Evolutionary conservation across 441 rosid species (phyloP).

Genomic region (Kokia cookei): DNA sequence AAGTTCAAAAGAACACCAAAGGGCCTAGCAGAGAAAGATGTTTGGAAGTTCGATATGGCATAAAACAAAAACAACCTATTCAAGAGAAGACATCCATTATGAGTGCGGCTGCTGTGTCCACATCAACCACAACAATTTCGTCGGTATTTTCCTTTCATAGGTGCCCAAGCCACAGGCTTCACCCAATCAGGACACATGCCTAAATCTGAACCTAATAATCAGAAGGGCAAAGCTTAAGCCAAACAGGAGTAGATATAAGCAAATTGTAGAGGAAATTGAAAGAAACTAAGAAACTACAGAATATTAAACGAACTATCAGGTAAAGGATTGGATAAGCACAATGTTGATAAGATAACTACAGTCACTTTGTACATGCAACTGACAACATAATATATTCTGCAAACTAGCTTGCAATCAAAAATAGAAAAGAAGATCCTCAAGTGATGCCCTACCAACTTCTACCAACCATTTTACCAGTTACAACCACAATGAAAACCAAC

Average conservation of each 20-base stretch:
- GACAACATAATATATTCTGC: neutral
- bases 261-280: neutral
- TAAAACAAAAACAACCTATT: neutral
- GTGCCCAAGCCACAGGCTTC: neutral
- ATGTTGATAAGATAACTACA: neutral
- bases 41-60: neutral
- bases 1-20: neutral
- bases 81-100: neutral
- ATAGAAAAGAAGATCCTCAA: neutral
- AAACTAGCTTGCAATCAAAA: neutral
- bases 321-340: slow-evolving; percentile 1
- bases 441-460: slow-evolving; percentile 1
- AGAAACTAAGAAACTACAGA: neutral
- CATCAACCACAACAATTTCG: neutral
- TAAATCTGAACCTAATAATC: neutral
- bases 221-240: neutral
- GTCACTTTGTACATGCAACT: neutral
- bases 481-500: neutral
- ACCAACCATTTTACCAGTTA: neutral
- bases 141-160: neutral
- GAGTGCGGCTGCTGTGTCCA: neutral
- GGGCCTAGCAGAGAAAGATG: neutral
- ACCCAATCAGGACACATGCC: neutral
- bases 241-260: neutral
- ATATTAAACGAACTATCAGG: neutral